Evolutionary conservation across 805 yeast species (phyloP).

Genomic region (Maudiozyma saulgeensis): DNA sequence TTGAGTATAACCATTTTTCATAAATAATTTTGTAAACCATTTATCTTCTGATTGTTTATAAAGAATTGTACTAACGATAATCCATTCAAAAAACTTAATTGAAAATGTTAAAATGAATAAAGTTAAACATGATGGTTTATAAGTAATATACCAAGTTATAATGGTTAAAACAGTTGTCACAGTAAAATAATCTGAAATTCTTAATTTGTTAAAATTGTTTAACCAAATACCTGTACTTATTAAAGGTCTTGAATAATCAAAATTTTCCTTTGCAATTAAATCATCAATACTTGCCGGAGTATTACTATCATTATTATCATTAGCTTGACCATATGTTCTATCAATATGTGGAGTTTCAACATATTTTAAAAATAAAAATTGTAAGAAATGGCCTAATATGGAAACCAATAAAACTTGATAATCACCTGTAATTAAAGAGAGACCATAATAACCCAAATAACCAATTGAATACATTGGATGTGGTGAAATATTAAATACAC

Average conservation of each 20-base stretch:
- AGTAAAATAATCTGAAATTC: conserved; percentile 55
- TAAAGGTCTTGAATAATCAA: conserved; percentile 45
- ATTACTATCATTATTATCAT: conserved; percentile 30
- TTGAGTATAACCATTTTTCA: conserved; percentile 55
- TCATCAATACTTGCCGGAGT: conserved; percentile 22
- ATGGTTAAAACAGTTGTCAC: conserved; percentile 37
- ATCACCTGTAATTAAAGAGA: conserved; percentile 66
- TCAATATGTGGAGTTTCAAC: conserved; percentile 86
- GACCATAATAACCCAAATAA: conserved; percentile 78
- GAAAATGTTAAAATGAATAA: conserved; percentile 35
- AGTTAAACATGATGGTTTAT: conserved; percentile 17
- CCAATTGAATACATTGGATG: conserved; percentile 92
- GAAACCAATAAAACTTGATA: conserved; percentile 63
- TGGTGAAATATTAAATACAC: conserved; percentile 82
- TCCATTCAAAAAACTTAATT: conserved; percentile 42
- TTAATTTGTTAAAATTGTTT: conserved; percentile 50
- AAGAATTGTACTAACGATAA: conserved; percentile 42
- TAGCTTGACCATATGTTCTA: conserved; percentile 53
- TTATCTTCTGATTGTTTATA: conserved; percentile 50
- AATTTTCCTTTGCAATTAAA: conserved; percentile 30
- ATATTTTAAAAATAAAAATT: conserved; percentile 60
- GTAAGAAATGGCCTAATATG: conserved; percentile 64
- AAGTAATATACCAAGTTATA: conserved; percentile 26
- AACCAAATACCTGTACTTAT: conserved; percentile 38
- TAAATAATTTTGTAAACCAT: conserved; percentile 53